Conservation (phyloP, 129 eudicot species). For the Pulicaria dysenterica region DNA sequence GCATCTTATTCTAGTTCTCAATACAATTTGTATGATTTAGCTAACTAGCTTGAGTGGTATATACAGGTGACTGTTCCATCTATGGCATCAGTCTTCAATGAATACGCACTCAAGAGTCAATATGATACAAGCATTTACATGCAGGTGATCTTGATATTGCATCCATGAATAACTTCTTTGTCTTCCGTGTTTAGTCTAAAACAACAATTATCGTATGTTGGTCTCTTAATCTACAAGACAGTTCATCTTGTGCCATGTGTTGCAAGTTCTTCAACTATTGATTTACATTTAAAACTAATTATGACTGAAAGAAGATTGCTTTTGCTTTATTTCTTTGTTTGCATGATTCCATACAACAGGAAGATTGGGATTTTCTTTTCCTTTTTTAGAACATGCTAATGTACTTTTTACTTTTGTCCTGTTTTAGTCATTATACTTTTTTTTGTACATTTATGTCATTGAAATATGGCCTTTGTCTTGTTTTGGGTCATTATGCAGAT, state of each 20-base stretch:
- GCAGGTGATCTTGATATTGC: slow-evolving; percentile 61
- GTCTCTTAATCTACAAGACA: not conserved
- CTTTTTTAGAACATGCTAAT: too few relatives aligned
- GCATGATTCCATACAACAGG: not conserved
- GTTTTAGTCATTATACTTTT: not conserved
- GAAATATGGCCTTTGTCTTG: too few relatives aligned
- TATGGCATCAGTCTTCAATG: slow-evolving; percentile 97
- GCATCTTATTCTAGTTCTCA: not conserved
- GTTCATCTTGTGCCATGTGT: not conserved
- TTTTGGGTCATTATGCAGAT: too few relatives aligned
- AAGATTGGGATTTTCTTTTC: not conserved
- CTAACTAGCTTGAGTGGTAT: slow-evolving; percentile 26
- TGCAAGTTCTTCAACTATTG: not conserved
- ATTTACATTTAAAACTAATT: too few relatives aligned
- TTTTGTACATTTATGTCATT: too few relatives aligned
- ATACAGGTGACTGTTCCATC: slow-evolving; percentile 99
- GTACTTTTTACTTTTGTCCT: not conserved
- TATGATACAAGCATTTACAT: slow-evolving; percentile 98
- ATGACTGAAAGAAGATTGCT: slow-evolving; percentile 7
- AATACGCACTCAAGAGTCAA: slow-evolving; percentile 98
- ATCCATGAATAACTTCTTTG: not conserved
- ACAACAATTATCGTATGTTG: slow-evolving; percentile 2
- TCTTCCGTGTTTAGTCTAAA: not conserved
- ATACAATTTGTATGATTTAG: slow-evolving; percentile 16
- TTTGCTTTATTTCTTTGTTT: not conserved